phyloP scores from a whole-genome alignment of 176 grass and related monocot species.

The Elymus sibiricus region DNA sequence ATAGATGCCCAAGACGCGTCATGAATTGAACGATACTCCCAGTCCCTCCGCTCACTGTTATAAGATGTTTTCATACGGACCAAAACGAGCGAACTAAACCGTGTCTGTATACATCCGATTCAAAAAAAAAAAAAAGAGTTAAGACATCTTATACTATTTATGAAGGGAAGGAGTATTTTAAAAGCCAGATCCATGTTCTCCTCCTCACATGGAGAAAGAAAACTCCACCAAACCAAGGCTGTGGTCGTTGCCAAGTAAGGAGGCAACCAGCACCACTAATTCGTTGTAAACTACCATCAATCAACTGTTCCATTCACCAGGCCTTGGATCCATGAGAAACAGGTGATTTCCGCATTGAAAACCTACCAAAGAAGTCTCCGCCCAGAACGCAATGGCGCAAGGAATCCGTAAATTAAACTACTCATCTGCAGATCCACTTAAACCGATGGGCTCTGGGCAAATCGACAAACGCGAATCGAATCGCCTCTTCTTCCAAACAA shows the following conservation, averaged over 20 bases:
- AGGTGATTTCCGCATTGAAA: not conserved
- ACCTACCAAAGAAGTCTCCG: not conserved
- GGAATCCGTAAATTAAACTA: not conserved
- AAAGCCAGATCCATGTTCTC: conserved; percentile 27
- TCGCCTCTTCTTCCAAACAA: not conserved
- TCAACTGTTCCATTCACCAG: conserved; percentile 26
- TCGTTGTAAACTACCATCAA: not conserved
- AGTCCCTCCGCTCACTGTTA: too few relatives aligned
- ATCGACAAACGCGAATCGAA: not conserved
- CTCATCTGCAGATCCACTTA: not conserved
- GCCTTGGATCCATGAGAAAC: not conserved
- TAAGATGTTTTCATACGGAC: too few relatives aligned
- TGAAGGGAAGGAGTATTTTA: too few relatives aligned
- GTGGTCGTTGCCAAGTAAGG: conserved; percentile 8
- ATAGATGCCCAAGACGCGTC: not conserved
- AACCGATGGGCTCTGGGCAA: not conserved
- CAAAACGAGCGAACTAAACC: too few relatives aligned
- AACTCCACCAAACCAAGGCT: not conserved
- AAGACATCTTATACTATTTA: too few relatives aligned
- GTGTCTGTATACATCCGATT: too few relatives aligned
- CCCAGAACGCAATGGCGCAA: not conserved
- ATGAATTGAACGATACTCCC: too few relatives aligned
- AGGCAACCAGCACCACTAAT: not conserved
- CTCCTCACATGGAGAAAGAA: not conserved
- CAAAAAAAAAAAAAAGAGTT: too few relatives aligned